These are phyloP conservation scores for Dalbergia cultrata DNA, from an alignment of 306 rosid species.

Conservation along the genomic window DNA sequence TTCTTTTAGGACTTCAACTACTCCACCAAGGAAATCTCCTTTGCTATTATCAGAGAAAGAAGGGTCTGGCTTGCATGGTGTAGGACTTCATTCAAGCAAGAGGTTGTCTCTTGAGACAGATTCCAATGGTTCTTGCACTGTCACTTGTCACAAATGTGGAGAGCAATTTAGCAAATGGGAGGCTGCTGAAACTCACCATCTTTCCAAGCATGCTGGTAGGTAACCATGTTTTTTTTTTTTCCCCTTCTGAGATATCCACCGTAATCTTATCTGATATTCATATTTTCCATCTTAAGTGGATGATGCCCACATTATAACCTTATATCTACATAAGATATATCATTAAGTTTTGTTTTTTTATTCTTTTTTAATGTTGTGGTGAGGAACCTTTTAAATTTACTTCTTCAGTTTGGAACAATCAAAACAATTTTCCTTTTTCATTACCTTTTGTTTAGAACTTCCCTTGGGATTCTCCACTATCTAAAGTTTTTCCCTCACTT, in stretches of 20 bases:
- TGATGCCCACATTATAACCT: conserved; percentile 8
- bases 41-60: conserved; percentile 66
- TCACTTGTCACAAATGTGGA: conserved; percentile 90
- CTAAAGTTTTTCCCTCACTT: neutral
- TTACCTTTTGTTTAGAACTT: conserved; percentile 36
- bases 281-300: neutral
- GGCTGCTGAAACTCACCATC: conserved; percentile 91
- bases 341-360: neutral
- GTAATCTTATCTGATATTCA: conserved; percentile 8
- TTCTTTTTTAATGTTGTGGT: conserved; percentile 7
- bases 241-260: neutral
- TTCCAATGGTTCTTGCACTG: conserved; percentile 58
- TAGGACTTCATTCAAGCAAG: conserved; percentile 61
- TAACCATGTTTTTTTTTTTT: conserved; percentile 31
- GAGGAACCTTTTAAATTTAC: conserved; percentile 37
- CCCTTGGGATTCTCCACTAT: conserved; percentile 21
- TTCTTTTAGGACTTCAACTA: conserved; percentile 61
- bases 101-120: conserved; percentile 65
- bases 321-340: neutral
- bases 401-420: conserved; percentile 38
- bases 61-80: conserved; percentile 52
- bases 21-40: conserved; percentile 77
- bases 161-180: conserved; percentile 87
- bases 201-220: conserved; percentile 96
- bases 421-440: conserved; percentile 36